Conservation (phyloP, 2,329 filamentous ascomycete genomes). For the Paraconiothyrium brasiliense region DNA sequence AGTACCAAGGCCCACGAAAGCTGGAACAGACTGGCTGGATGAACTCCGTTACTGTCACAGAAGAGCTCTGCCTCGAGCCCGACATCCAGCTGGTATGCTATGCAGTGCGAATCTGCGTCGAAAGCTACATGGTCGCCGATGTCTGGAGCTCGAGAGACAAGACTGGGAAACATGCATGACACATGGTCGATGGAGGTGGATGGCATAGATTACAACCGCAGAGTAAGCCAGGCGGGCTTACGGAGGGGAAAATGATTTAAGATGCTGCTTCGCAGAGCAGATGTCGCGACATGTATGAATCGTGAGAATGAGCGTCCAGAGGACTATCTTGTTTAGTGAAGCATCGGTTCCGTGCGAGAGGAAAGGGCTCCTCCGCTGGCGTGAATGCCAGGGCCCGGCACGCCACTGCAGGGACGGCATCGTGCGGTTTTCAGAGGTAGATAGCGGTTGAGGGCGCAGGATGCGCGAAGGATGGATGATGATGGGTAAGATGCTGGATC, state of each 20-base stretch:
- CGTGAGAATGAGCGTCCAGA: neutral
- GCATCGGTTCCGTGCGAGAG: neutral
- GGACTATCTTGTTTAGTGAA: neutral
- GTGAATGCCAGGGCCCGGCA: neutral
- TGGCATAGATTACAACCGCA: neutral
- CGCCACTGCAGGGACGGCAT: neutral
- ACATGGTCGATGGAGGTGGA: neutral
- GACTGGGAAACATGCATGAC: neutral
- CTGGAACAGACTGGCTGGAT: neutral
- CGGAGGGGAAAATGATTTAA: neutral
- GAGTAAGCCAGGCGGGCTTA: neutral
- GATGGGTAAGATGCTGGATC: neutral
- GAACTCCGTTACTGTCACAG: slow-evolving; percentile 4
- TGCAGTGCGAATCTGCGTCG: neutral
- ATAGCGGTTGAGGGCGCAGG: neutral
- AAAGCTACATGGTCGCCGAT: neutral
- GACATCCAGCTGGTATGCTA: slow-evolving; percentile 4
- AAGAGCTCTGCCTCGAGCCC: slow-evolving; percentile 8
- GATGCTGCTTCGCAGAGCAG: neutral
- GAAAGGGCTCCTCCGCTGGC: neutral
- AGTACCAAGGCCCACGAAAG: slow-evolving; percentile 10
- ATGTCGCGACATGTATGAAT: neutral
- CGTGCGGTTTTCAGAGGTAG: neutral
- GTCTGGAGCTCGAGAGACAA: neutral
- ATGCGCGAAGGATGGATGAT: neutral